Percentiles rank a stretch among this genome's conserved stretches.
phyloP scores from a whole-genome alignment of 2,329 filamentous ascomycete species.

The Fusarium tricinctum region DNA sequence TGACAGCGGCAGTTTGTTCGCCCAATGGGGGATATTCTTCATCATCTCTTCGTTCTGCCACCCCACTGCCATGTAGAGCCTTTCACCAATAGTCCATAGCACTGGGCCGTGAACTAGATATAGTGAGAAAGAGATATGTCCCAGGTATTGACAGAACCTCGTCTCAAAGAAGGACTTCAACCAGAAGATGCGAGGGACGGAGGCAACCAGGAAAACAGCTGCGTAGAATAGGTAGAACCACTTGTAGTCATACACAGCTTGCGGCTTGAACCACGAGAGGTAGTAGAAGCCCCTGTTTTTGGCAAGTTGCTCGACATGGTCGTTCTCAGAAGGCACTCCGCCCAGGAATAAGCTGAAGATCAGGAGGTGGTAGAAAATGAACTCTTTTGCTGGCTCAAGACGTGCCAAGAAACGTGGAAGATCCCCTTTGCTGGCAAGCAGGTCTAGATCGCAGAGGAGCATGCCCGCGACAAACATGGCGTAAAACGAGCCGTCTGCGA shows the following conservation, averaged over 20 bases:
- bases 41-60: constrained; percentile 65
- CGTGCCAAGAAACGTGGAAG: constrained; percentile 64
- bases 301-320: constrained; percentile 63
- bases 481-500: constrained; percentile 74
- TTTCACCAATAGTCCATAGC: constrained; percentile 71
- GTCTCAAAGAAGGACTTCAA: constrained; percentile 71
- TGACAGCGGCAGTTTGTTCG: constrained; percentile 68
- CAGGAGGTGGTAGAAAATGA: constrained; percentile 68
- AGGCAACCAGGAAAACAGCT: constrained; percentile 67
- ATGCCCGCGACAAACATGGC: constrained; percentile 73
- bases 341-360: constrained; percentile 68
- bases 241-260: constrained; percentile 75
- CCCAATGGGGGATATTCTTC: constrained; percentile 68
- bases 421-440: constrained; percentile 63
- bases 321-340: constrained; percentile 69
- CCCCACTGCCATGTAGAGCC: constrained; percentile 73
- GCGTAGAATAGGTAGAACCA: constrained; percentile 78
- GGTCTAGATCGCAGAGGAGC: constrained; percentile 72
- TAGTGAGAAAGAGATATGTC: constrained; percentile 72
- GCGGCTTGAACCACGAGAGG: constrained; percentile 72
- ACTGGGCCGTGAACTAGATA: constrained; percentile 76
- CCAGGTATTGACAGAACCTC: constrained; percentile 71
- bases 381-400: constrained; percentile 63
- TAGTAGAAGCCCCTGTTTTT: constrained; percentile 72
- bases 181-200: constrained; percentile 69